Evolutionary conservation across 2,329 filamentous ascomycete species (phyloP), one percentile per base, ranked within the genome.

Genomic region (Epichloe festucae): DNA sequence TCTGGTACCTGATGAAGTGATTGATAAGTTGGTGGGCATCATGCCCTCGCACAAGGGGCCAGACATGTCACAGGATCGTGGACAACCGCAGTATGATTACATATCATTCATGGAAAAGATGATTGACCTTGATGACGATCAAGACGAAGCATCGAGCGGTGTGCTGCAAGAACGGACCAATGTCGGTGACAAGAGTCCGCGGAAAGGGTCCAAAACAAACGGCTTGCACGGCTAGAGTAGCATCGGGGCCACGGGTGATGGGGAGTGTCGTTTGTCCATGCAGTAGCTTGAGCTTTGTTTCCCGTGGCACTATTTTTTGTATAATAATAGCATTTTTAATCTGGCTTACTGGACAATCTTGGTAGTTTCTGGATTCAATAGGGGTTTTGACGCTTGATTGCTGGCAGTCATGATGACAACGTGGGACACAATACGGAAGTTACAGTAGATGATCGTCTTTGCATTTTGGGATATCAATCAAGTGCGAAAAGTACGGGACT

Each of bases 31-130:
- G 46, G 76, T 93, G 49, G 79, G 87, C 62, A 87, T 88, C 49
- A 95, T 98, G 78, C 93, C 93, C 0, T 65, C 73, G 49, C 90
- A 96, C 66, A 79, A 76, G 48, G 93, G 91, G 0, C 89, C 89
- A 2, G 90, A 96, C 67, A 77, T 91, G 68, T 81, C 88, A 52
- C 82, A 89, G 62, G 93, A 97, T 66, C 77, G 89, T 51, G 84
- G 90, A 49, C 70, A 88, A 63, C 80, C 86, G 39, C 94, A 97
- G 69, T 98, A 84, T 67, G 93, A 98, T 70, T 98, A 98, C 71
- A 89, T 97, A 58, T 84, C 81, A 56, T 98, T 97, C 67, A 98
- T 98, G 93, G 85, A 96, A 68, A 86, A 84, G 64, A 75, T 93
- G 69, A 87, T 89, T 55, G 67, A 67, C 47, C 68, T 71, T 36